A percentile compares a stretch with the other conserved stretches of the same genome.
These are phyloP conservation scores for Nicotiana tomentosiformis DNA, from an alignment of 257 asterid genomes.

Conservation along the genomic window DNA sequence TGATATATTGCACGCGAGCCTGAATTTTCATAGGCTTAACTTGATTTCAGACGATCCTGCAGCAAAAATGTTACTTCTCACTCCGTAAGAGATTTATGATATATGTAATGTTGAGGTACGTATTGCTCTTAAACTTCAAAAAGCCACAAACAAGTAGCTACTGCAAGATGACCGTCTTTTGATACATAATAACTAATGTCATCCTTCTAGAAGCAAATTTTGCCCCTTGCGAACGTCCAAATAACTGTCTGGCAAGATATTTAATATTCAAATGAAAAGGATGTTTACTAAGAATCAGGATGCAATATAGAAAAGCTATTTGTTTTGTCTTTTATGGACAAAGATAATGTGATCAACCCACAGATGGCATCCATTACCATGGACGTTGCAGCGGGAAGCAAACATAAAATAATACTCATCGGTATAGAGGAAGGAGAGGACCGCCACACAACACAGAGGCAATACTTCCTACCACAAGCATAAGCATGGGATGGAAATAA, in stretches of 20 bases:
- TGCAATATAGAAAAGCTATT: background rate
- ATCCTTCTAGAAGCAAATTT: background rate
- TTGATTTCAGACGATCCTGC: too few species aligned
- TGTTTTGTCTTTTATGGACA: background rate
- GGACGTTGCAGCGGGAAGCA: background rate
- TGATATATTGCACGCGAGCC: too few species aligned
- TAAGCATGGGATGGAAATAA: too few species aligned
- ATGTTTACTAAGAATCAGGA: background rate
- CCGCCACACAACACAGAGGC: background rate
- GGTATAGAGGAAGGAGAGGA: background rate
- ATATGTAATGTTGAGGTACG: too few species aligned
- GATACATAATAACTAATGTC: background rate
- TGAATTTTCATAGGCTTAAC: too few species aligned
- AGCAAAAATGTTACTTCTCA: too few species aligned
- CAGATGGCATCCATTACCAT: background rate
- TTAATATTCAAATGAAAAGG: background rate
- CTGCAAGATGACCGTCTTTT: too few species aligned
- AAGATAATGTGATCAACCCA: background rate
- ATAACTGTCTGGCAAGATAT: background rate
- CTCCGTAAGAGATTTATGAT: too few species aligned
- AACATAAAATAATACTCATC: too few species aligned
- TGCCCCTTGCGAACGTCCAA: background rate
- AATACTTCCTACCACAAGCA: background rate
- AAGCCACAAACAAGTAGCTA: too few species aligned
- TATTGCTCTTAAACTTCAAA: too few species aligned